These are phyloP conservation scores for Rhododendron henanense DNA, from an alignment of 148 eudicot species.

Conservation along the genomic window DNA sequence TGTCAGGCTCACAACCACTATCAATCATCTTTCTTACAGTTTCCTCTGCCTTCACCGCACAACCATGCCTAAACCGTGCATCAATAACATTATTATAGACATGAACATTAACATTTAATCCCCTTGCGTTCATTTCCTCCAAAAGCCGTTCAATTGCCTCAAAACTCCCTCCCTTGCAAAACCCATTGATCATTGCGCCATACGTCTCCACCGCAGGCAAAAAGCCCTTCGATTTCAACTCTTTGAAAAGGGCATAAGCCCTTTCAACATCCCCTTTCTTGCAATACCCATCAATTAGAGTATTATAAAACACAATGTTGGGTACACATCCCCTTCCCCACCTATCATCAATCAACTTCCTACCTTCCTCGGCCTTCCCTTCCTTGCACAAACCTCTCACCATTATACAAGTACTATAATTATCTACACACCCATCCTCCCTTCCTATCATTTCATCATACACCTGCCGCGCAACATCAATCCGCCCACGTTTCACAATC, in stretches of 20 bases:
- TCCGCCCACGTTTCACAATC: constrained; percentile 39
- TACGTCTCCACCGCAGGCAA: constrained; percentile 71
- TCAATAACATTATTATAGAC: constrained; percentile 69
- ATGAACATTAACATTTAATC: constrained; percentile 46
- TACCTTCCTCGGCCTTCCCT: constrained; percentile 74
- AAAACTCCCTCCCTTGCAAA: constrained; percentile 60
- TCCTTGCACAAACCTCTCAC: constrained; percentile 66
- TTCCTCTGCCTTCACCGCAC: constrained; percentile 44
- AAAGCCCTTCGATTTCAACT: constrained; percentile 67
- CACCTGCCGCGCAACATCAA: constrained; percentile 41
- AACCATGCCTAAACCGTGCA: constrained; percentile 50
- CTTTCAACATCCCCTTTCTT: constrained; percentile 52
- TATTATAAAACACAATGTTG: constrained; percentile 76
- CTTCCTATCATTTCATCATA: constrained; percentile 68
- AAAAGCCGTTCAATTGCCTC: constrained; percentile 52
- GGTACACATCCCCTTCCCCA: constrained; percentile 85
- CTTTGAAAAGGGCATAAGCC: constrained; percentile 41
- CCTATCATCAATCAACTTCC: constrained; percentile 68
- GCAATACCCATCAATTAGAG: constrained; percentile 77
- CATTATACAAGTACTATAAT: constrained; percentile 74
- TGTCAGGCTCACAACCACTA: constrained; percentile 56
- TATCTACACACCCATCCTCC: constrained; percentile 47
- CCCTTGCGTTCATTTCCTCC: constrained; percentile 65
- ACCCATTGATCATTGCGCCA: constrained; percentile 67
- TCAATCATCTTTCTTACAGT: constrained; percentile 47